These are phyloP conservation scores for Mollisia scopiformis DNA, from an alignment of 2,329 filamentous ascomycete genomes.

Conservation along the genomic window DNA sequence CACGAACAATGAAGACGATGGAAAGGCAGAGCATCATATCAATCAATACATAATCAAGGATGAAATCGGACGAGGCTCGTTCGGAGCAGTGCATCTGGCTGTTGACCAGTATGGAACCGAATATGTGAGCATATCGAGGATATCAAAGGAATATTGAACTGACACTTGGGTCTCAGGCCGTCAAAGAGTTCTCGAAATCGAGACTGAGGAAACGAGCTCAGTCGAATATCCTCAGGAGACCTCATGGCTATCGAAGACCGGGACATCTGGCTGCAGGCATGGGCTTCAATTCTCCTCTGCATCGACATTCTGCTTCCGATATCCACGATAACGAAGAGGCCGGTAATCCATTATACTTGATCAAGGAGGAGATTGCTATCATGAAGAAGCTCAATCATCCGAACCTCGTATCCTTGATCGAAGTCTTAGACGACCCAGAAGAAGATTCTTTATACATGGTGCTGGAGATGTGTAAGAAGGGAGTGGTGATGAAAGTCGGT, in stretches of 20 bases:
- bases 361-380: constrained; percentile 95
- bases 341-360: constrained; percentile 76
- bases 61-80: constrained; percentile 96
- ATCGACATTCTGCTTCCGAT: constrained; percentile 59
- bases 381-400: constrained; percentile 98
- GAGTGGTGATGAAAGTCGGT: constrained; percentile 94
- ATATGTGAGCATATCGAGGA: constrained; percentile 68
- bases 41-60: constrained; percentile 95
- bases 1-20: constrained; percentile 81
- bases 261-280: constrained; percentile 48
- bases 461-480: constrained; percentile 98
- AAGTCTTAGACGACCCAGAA: constrained; percentile 93
- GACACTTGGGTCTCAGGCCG: constrained; percentile 61
- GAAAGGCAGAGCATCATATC: constrained; percentile 79
- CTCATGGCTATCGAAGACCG: constrained; percentile 54
- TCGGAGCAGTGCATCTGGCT: constrained; percentile 89
- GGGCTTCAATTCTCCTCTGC: constrained; percentile 42
- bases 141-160: not conserved
- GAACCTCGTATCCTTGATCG: constrained; percentile 90
- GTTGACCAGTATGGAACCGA: constrained; percentile 88
- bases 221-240: constrained; percentile 78
- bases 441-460: constrained; percentile 99
- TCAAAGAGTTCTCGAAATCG: constrained; percentile 97
- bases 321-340: constrained; percentile 62
- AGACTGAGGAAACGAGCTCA: constrained; percentile 87